Evolutionary conservation across 2,329 filamentous ascomycete genomes (phyloP).

Genomic region (Immersiporthe knoxdaviesiana): DNA sequence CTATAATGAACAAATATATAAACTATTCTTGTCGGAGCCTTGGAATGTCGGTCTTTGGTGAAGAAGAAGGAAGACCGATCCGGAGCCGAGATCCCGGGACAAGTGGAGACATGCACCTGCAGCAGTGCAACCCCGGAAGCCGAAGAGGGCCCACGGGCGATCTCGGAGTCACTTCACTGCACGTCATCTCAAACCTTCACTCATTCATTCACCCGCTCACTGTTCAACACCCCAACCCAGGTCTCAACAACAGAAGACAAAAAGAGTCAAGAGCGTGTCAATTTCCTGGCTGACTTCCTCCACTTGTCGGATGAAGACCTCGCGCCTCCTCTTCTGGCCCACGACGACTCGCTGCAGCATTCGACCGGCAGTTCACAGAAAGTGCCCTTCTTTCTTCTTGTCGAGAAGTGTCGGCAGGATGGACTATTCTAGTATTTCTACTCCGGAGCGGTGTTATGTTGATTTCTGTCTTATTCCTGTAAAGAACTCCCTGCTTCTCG

Average conservation of each 20-base stretch:
- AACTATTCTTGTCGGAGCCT: background rate
- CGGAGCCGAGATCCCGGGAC: conserved; percentile 1
- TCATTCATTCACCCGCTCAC: background rate
- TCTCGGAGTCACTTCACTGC: conserved; percentile 7
- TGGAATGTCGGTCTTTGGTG: background rate
- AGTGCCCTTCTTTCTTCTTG: background rate
- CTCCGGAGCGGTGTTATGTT: conserved; percentile 76
- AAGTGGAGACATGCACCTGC: conserved; percentile 2
- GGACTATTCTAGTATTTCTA: conserved; percentile 57
- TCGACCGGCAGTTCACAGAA: background rate
- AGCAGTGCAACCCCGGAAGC: background rate
- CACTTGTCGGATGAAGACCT: background rate
- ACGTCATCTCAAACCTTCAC: background rate
- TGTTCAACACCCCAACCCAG: background rate
- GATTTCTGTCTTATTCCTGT: conserved; percentile 92
- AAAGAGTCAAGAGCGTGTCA: too few relatives aligned
- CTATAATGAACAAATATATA: too few relatives aligned
- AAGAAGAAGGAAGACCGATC: background rate
- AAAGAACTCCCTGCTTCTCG: conserved; percentile 22
- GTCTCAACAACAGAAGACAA: background rate
- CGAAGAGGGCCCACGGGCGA: background rate
- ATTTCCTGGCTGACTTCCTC: too few relatives aligned
- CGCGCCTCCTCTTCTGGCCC: background rate
- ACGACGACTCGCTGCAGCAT: background rate
- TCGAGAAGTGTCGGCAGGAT: conserved; percentile 33